phyloP scores from a whole-genome alignment of 1,284 basidiomycete genomes.

The Ceratobasidium theobromae region DNA sequence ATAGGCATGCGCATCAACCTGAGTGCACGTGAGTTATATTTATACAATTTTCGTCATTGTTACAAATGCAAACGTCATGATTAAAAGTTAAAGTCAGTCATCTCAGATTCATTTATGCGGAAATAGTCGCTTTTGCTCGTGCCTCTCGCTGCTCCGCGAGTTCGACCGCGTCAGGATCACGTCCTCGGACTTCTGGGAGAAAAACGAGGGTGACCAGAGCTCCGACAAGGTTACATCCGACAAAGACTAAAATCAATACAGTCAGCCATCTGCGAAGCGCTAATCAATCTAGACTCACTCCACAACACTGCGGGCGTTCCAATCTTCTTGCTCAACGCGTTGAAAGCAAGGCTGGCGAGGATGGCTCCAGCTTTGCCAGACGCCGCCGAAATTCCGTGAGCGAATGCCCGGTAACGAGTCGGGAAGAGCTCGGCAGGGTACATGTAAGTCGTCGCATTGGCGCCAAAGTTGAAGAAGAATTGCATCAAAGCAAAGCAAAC shows the following conservation, averaged over 20 bases:
- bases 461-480: slow-evolving; percentile 51
- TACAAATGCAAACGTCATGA: neutral
- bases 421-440: slow-evolving; percentile 53
- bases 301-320: slow-evolving; percentile 36
- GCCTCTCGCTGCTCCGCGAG: slow-evolving; percentile 25
- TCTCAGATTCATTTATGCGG: neutral
- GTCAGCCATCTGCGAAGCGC: neutral
- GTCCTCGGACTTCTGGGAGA: slow-evolving; percentile 32
- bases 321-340: slow-evolving; percentile 38
- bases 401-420: slow-evolving; percentile 50
- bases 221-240: slow-evolving; percentile 60
- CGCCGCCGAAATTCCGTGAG: slow-evolving; percentile 50
- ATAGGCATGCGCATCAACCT: too few species aligned
- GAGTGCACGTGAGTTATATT: too few species aligned
- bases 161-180: slow-evolving; percentile 31
- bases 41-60: neutral
- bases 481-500: slow-evolving; percentile 42
- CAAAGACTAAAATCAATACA: slow-evolving; percentile 51
- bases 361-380: slow-evolving; percentile 52
- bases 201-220: slow-evolving; percentile 39
- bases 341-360: slow-evolving; percentile 47
- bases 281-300: slow-evolving; percentile 35
- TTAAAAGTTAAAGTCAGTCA: neutral
- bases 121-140: neutral
- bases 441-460: slow-evolving; percentile 50